A percentile compares a stretch with the other conserved stretches of the same genome.
Evolutionary conservation across 2,329 filamentous ascomycete genomes (phyloP).

Genomic region (Orbilia blumenaviensis): DNA sequence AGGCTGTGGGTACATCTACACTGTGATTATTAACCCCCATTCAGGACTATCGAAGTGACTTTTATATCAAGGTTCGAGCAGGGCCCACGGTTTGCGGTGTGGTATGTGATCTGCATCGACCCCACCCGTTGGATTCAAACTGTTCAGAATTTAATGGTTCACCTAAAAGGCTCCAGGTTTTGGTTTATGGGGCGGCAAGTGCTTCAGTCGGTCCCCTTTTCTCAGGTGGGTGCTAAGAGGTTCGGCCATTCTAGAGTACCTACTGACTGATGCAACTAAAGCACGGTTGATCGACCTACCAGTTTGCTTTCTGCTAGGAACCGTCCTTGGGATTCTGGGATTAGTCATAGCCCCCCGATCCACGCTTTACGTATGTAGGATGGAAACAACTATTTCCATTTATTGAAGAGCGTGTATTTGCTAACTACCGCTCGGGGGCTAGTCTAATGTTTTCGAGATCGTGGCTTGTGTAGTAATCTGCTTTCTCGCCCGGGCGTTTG

Average conservation of each 20-base stretch:
- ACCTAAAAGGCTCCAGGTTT: constrained; percentile 63
- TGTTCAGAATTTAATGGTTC: too few species aligned
- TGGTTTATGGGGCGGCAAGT: constrained; percentile 79
- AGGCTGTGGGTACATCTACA: constrained; percentile 57
- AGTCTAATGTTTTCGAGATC: constrained; percentile 72
- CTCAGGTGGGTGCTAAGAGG: constrained; percentile 64
- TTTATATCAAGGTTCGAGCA: constrained; percentile 22
- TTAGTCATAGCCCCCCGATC: constrained; percentile 78
- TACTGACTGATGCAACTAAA: constrained; percentile 56
- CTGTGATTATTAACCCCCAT: too few species aligned
- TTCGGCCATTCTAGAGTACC: not conserved
- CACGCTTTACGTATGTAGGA: constrained; percentile 71
- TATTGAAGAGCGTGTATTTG: not conserved
- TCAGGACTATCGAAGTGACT: not conserved
- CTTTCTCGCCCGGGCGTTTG: constrained; percentile 74
- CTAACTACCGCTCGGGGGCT: constrained; percentile 50
- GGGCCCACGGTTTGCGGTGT: constrained; percentile 26
- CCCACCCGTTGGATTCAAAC: too few species aligned
- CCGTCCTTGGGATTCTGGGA: constrained; percentile 77
- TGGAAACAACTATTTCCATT: constrained; percentile 60
- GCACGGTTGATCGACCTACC: constrained; percentile 81
- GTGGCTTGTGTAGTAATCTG: constrained; percentile 72
- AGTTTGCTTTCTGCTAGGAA: constrained; percentile 78
- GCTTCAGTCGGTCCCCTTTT: constrained; percentile 81
- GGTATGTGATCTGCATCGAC: constrained; percentile 15